Conservation (phyloP, 129 eudicot species). For the Oenanthe sinensis region DNA sequence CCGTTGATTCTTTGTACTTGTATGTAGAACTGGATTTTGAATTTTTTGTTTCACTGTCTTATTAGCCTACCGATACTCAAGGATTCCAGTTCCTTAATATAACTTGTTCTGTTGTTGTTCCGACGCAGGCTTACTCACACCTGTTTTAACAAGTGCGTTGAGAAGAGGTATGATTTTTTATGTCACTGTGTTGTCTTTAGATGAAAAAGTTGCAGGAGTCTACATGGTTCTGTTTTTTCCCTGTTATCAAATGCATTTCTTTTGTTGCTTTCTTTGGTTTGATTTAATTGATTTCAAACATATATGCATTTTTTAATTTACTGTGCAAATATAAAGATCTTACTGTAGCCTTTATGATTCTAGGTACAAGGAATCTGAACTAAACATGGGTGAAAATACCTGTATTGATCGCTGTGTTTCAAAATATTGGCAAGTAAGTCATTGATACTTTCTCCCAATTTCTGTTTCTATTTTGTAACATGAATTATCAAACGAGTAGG, state of each 20-base stretch:
- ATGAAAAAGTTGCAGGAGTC: background rate
- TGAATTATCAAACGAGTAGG: background rate
- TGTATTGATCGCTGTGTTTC: conserved; percentile 93
- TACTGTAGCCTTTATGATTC: conserved; percentile 12
- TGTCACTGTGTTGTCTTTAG: background rate
- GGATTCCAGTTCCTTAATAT: background rate
- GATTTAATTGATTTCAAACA: background rate
- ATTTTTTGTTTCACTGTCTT: background rate
- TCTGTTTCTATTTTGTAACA: background rate
- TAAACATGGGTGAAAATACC: conserved; percentile 83
- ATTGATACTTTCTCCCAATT: background rate
- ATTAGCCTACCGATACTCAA: background rate
- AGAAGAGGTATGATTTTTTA: conserved; percentile 35
- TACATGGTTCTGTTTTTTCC: background rate
- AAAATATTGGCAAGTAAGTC: conserved; percentile 76
- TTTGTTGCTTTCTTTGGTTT: background rate
- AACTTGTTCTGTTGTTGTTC: conserved; percentile 7
- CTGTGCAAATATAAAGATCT: background rate
- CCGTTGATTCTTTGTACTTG: background rate
- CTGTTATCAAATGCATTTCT: background rate
- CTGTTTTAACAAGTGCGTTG: conserved; percentile 78
- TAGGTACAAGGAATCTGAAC: conserved; percentile 85
- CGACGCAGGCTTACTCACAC: conserved; percentile 74
- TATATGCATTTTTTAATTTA: background rate
- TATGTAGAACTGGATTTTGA: background rate